A percentile compares a stretch with the other conserved stretches of the same genome.
phyloP scores from a whole-genome alignment of 2,329 filamentous ascomycete species.

The Colletotrichum tamarilloi region DNA sequence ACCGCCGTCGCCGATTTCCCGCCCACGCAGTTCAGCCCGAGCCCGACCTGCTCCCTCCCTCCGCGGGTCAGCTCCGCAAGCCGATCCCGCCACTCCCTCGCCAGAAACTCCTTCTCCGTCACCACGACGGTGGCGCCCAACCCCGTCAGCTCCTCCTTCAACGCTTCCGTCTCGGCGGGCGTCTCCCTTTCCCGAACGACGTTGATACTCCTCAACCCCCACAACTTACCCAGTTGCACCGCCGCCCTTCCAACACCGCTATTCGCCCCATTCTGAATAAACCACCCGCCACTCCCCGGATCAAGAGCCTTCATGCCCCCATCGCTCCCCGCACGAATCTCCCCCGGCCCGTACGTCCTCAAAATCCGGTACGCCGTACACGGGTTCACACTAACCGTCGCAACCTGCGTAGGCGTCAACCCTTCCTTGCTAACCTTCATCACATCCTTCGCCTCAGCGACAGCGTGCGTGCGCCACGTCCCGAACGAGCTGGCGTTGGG shows the following conservation, averaged over 20 bases:
- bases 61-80: constrained; percentile 75
- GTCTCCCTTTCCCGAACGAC: constrained; percentile 80
- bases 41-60: constrained; percentile 76
- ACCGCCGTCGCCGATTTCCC: constrained; percentile 85
- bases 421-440: constrained; percentile 78
- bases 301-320: constrained; percentile 56
- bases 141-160: constrained; percentile 62
- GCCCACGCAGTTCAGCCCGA: constrained; percentile 94
- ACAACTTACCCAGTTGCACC: constrained; percentile 86
- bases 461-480: constrained; percentile 93
- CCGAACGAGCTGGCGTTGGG: constrained; percentile 86
- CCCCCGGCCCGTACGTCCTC: constrained; percentile 74
- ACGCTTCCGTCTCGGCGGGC: constrained; percentile 70
- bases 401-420: constrained; percentile 80
- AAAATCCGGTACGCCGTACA: constrained; percentile 96
- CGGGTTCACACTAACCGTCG: constrained; percentile 91
- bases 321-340: constrained; percentile 53
- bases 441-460: constrained; percentile 67
- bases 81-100: constrained; percentile 69
- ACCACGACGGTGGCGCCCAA: constrained; percentile 69
- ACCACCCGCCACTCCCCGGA: constrained; percentile 78
- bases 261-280: constrained; percentile 97
- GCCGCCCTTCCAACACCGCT: constrained; percentile 91
- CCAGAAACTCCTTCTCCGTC: constrained; percentile 65
- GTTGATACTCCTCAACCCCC: constrained; percentile 93